Conservation (phyloP, 306 rosid species). For the Medicago truncatula region MtrunA17r5.0-ANR NC_053042.1:3555001-3555500, state of each 20-base stretch:
- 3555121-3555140: constrained; percentile 84
- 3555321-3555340: constrained; percentile 50
- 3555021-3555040: background rate
- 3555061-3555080: constrained; percentile 42
- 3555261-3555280: constrained; percentile 58
- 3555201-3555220: constrained; percentile 86
- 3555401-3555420: background rate
- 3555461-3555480: too few relatives aligned
- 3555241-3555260: constrained; percentile 51
- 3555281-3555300: constrained; percentile 50
- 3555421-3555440: too few relatives aligned
- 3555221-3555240: constrained; percentile 86
- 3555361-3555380: constrained; percentile 88
- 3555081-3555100: constrained; percentile 42
- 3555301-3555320: constrained; percentile 66
- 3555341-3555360: constrained; percentile 89
- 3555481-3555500: background rate
- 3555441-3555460: too few relatives aligned
- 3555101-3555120: constrained; percentile 89
- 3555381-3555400: background rate
- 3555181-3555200: constrained; percentile 70
- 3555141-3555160: constrained; percentile 70
- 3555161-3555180: constrained; percentile 51
- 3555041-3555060: constrained; percentile 40
- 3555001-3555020: constrained; percentile 11